phyloP scores from a whole-genome alignment of 345 rosid species.

The Salix koriyanagi region DNA sequence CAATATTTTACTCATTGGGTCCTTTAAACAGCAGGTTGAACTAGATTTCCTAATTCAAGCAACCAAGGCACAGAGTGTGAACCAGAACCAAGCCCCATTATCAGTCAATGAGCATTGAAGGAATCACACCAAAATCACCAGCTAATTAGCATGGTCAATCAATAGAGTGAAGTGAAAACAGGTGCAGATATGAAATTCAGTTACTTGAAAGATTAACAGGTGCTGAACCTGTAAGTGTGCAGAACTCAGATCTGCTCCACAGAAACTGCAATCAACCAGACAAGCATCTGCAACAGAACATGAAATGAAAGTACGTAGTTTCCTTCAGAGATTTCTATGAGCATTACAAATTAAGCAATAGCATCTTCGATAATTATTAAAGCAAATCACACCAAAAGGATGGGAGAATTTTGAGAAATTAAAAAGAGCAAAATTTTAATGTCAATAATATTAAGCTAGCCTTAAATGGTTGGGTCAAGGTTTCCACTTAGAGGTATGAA shows the following conservation, averaged over 20 bases:
- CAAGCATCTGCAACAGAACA: conserved; percentile 65
- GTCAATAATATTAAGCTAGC: background rate
- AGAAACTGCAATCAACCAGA: conserved; percentile 77
- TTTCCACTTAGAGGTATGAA: background rate
- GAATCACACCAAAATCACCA: background rate
- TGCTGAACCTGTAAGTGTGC: conserved; percentile 79
- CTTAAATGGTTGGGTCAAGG: background rate
- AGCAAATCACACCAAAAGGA: too few species aligned
- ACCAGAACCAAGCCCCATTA: background rate
- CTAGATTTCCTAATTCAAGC: background rate
- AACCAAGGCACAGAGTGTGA: background rate
- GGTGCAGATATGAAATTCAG: background rate
- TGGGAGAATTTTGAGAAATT: too few species aligned
- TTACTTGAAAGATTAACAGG: background rate
- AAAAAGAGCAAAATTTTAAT: too few species aligned
- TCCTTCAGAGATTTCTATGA: background rate
- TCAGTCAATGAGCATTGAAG: background rate
- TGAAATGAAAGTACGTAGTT: background rate
- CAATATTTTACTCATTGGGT: background rate
- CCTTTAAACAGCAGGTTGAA: background rate
- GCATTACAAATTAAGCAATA: background rate
- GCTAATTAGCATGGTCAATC: background rate
- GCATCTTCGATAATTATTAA: too few species aligned
- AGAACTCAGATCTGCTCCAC: conserved; percentile 81
- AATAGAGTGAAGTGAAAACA: background rate